A percentile compares a stretch with the other conserved stretches of the same genome.
Evolutionary conservation across 2,329 filamentous ascomycete genomes (phyloP).

Genomic region (Mycosphaerella sp.): DNA sequence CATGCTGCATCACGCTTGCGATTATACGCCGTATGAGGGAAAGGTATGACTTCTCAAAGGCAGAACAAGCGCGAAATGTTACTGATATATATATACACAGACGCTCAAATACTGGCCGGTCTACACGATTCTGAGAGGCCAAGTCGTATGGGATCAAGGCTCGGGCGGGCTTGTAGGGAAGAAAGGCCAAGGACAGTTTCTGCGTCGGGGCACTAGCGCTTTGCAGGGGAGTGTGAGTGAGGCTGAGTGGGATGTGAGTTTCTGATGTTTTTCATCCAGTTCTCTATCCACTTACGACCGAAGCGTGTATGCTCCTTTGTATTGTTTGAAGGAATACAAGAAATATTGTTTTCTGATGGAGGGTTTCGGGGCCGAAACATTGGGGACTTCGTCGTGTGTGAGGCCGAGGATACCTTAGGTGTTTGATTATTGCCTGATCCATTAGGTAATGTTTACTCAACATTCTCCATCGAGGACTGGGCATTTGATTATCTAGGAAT

Average conservation of each 20-base stretch:
- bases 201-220: constrained; percentile 40
- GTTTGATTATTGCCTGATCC: too few relatives aligned
- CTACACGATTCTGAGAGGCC: constrained; percentile 52
- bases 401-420: too few relatives aligned
- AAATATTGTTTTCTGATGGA: too few relatives aligned
- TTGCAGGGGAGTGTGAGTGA: constrained; percentile 27
- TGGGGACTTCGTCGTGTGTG: too few relatives aligned
- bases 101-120: constrained; percentile 52
- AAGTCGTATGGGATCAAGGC: constrained; percentile 52
- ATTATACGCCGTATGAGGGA: constrained; percentile 57
- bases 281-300: too few relatives aligned
- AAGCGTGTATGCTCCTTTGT: too few relatives aligned
- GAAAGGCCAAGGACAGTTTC: constrained; percentile 43
- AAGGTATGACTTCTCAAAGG: constrained; percentile 16
- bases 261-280: background rate
- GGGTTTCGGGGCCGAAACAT: too few relatives aligned
- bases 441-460: too few relatives aligned
- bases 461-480: too few relatives aligned
- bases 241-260: constrained; percentile 20
- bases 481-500: too few relatives aligned
- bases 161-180: constrained; percentile 45
- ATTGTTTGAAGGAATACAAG: too few relatives aligned
- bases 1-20: constrained; percentile 53
- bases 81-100: background rate
- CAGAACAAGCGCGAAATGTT: background rate